Evolutionary conservation across 495 filamentous ascomycete genomes (phyloP).

Genomic region (Tricharina praecox): DNA sequence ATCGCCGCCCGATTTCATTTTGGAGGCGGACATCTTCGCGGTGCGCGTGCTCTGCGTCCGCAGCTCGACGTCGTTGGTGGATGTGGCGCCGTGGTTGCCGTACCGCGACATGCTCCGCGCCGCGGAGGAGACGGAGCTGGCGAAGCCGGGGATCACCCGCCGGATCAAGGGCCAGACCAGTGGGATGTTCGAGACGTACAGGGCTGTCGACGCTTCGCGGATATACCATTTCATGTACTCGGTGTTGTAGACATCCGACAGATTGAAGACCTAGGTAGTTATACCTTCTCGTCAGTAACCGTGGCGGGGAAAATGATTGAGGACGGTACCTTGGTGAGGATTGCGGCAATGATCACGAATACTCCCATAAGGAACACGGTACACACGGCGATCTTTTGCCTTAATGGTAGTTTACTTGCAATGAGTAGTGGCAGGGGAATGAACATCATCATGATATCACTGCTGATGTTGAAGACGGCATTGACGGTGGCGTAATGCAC

Average conservation of each 20-base stretch:
- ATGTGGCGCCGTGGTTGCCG: neutral
- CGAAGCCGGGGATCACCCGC: slow-evolving; percentile 29
- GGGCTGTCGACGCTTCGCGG: slow-evolving; percentile 22
- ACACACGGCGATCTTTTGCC: slow-evolving; percentile 18
- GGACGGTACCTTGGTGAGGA: slow-evolving; percentile 24
- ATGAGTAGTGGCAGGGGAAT: slow-evolving; percentile 26
- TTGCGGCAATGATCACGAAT: slow-evolving; percentile 24
- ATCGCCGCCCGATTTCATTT: neutral
- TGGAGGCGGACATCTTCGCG: neutral
- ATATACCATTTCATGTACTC: slow-evolving; percentile 28
- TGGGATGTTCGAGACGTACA: slow-evolving; percentile 27
- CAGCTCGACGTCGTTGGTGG: neutral
- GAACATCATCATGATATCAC: slow-evolving; percentile 26
- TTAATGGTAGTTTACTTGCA: slow-evolving; percentile 14
- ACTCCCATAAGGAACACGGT: slow-evolving; percentile 22
- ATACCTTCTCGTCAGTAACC: too few relatives aligned
- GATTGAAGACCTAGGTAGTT: slow-evolving; percentile 13
- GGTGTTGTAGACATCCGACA: slow-evolving; percentile 29
- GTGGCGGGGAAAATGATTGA: too few relatives aligned
- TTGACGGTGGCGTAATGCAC: slow-evolving; percentile 38
- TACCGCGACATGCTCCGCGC: neutral
- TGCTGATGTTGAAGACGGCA: slow-evolving; percentile 28
- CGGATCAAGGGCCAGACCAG: slow-evolving; percentile 23
- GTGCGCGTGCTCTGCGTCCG: neutral
- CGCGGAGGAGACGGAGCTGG: slow-evolving; percentile 13